Conservation (phyloP, 192 early-diverging fungal genomes). For the Dispira parvispora region DNA sequence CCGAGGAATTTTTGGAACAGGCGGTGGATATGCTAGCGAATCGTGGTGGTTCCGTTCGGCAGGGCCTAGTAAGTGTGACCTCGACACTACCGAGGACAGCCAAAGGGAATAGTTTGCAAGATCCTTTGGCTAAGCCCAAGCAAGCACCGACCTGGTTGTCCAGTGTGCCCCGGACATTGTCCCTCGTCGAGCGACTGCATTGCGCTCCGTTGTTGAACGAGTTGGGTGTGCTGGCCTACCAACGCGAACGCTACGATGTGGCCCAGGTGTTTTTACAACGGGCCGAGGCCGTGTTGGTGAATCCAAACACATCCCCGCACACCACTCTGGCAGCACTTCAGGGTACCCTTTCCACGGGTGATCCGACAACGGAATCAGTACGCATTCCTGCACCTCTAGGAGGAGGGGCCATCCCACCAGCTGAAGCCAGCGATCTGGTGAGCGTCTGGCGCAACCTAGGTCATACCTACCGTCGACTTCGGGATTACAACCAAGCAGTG, state of each 20-base stretch:
- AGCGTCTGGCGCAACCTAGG: constrained; percentile 48
- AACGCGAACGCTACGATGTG: constrained; percentile 24
- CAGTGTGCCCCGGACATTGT: background rate
- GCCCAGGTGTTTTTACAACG: background rate
- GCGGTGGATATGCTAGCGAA: constrained; percentile 28
- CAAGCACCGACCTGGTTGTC: background rate
- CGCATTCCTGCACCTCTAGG: constrained; percentile 16
- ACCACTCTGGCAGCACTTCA: no score
- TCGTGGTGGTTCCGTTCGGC: background rate
- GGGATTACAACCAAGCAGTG: constrained; percentile 21
- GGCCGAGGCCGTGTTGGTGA: background rate
- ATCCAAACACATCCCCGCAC: background rate
- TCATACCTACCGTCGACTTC: constrained; percentile 40
- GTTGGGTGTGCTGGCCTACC: constrained; percentile 42
- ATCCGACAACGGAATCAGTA: background rate
- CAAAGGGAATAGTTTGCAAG: no score
- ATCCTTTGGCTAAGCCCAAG: background rate
- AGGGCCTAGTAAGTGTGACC: background rate
- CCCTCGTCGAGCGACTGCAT: background rate
- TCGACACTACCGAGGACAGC: background rate
- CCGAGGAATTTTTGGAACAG: constrained; percentile 37
- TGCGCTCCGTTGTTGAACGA: constrained; percentile 46
- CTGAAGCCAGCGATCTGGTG: constrained; percentile 36
- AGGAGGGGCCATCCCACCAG: constrained; percentile 27
- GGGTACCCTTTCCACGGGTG: background rate